Percentiles rank a stretch among this genome's conserved stretches.
Evolutionary conservation across 768 basidiomycete species (phyloP).

Genomic region (Boletus vermiculosoides): DNA sequence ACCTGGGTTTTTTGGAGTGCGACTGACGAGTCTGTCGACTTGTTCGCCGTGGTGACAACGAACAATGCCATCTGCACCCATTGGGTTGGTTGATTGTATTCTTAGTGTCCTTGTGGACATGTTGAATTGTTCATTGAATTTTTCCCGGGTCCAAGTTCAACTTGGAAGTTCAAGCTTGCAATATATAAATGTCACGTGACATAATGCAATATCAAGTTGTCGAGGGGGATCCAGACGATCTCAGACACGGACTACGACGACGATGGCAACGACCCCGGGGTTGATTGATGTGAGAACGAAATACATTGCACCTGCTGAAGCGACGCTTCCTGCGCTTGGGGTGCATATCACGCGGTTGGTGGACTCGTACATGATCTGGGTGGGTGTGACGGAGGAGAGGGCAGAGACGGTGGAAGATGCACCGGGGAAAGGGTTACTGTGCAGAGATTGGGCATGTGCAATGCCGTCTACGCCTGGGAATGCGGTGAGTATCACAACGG

Average conservation of each 20-base stretch:
- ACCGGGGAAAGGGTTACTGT: slow-evolving; percentile 54
- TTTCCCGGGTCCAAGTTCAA: neutral
- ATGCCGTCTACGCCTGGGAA: slow-evolving; percentile 52
- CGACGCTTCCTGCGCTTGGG: slow-evolving; percentile 54
- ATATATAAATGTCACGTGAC: slow-evolving; percentile 21
- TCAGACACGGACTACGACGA: neutral
- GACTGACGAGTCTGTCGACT: slow-evolving; percentile 29
- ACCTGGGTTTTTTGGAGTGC: slow-evolving; percentile 29
- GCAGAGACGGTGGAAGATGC: slow-evolving; percentile 48
- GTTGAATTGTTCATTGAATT: neutral
- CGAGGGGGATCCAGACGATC: neutral
- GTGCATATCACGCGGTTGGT: slow-evolving; percentile 67
- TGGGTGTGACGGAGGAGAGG: slow-evolving; percentile 54
- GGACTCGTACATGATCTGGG: slow-evolving; percentile 82
- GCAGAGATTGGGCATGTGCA: slow-evolving; percentile 79
- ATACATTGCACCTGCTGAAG: slow-evolving; percentile 49
- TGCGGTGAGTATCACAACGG: slow-evolving; percentile 20
- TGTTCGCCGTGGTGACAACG: slow-evolving; percentile 36
- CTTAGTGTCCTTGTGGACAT: slow-evolving; percentile 5
- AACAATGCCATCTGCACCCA: slow-evolving; percentile 32
- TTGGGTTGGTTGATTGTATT: slow-evolving; percentile 21
- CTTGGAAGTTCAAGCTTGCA: neutral
- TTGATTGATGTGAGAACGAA: slow-evolving; percentile 46
- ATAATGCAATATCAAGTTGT: neutral
- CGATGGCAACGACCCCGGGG: slow-evolving; percentile 5